Conservation (phyloP, 768 basidiomycete genomes). For the Boletellus ananas region DNA sequence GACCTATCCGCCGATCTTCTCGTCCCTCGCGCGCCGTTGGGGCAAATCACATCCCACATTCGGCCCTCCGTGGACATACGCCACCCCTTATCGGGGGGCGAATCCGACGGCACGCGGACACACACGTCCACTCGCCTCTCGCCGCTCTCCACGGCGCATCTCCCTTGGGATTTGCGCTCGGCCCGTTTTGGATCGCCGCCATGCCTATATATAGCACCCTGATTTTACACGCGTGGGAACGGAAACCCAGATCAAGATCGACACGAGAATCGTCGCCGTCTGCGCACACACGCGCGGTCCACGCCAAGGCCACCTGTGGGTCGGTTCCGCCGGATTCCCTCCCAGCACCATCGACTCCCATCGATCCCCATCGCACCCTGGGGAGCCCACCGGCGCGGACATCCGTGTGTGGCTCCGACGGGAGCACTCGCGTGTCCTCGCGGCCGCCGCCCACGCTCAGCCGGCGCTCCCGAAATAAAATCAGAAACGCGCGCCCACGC, state of each 20-base stretch:
- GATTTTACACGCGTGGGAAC: slow-evolving; percentile 44
- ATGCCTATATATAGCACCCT: slow-evolving; percentile 1
- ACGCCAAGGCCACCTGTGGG: too few relatives aligned
- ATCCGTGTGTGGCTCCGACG: too few relatives aligned
- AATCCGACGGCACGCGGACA: slow-evolving; percentile 13
- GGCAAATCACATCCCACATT: slow-evolving; percentile 25
- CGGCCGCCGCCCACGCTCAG: too few relatives aligned
- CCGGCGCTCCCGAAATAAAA: too few relatives aligned
- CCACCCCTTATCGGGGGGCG: slow-evolving; percentile 10
- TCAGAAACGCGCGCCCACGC: too few relatives aligned
- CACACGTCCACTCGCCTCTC: not conserved
- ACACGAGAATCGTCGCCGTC: slow-evolving; percentile 35
- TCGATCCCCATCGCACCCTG: too few relatives aligned
- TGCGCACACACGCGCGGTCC: too few relatives aligned
- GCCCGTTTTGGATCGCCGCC: slow-evolving; percentile 25
- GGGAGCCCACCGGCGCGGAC: too few relatives aligned
- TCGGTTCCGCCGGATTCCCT: too few relatives aligned
- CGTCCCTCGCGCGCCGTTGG: slow-evolving; percentile 21
- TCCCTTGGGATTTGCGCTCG: slow-evolving; percentile 19
- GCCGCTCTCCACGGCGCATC: slow-evolving; percentile 22
- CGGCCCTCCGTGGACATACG: slow-evolving; percentile 31
- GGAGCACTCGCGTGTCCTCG: too few relatives aligned
- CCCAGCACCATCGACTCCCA: too few relatives aligned
- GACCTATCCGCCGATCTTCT: slow-evolving; percentile 37
- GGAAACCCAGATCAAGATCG: slow-evolving; percentile 52